These are phyloP conservation scores for Pycnococcus provasolii DNA, from an alignment of 139 green algal species.

Conservation along the genomic window DNA sequence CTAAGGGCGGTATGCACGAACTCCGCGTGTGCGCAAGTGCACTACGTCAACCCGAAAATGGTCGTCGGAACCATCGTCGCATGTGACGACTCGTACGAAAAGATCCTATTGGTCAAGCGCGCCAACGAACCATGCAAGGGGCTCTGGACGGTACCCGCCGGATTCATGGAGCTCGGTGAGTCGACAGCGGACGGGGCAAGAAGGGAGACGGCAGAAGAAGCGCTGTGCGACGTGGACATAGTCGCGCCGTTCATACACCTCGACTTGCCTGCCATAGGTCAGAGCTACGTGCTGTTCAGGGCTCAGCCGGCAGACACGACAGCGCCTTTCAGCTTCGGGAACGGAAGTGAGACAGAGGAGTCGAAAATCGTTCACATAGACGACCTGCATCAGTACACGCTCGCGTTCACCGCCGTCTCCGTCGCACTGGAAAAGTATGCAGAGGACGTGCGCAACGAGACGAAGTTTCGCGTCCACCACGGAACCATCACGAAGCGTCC, in stretches of 20 bases:
- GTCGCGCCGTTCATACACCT: conserved; percentile 43
- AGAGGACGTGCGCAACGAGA: conserved; percentile 40
- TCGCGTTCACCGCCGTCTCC: conserved; percentile 56
- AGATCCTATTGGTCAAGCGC: conserved; percentile 63
- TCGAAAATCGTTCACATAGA: conserved; percentile 49
- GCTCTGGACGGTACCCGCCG: conserved; percentile 72
- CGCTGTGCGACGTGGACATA: conserved; percentile 35
- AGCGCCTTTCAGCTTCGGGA: conserved; percentile 36
- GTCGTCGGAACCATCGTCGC: conserved; percentile 79
- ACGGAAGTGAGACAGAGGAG: conserved; percentile 56
- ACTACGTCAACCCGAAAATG: conserved; percentile 72
- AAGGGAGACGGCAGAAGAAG: conserved; percentile 62
- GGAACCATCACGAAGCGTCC: conserved; percentile 58
- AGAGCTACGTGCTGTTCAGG: conserved; percentile 61
- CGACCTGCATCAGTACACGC: conserved; percentile 47
- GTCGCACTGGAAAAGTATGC: conserved; percentile 49
- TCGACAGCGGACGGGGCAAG: conserved; percentile 47
- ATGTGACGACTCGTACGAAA: conserved; percentile 43
- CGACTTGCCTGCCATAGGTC: conserved; percentile 70
- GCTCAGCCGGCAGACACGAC: conserved; percentile 18
- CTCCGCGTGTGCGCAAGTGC: conserved; percentile 37
- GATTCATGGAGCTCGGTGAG: conserved; percentile 69
- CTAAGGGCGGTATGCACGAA: conserved; percentile 56
- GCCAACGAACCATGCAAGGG: conserved; percentile 78
- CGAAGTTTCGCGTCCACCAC: conserved; percentile 52